These are phyloP conservation scores for Pseudocercospora cruenta DNA, from an alignment of 2,329 filamentous ascomycete genomes.

Conservation along the genomic window DNA sequence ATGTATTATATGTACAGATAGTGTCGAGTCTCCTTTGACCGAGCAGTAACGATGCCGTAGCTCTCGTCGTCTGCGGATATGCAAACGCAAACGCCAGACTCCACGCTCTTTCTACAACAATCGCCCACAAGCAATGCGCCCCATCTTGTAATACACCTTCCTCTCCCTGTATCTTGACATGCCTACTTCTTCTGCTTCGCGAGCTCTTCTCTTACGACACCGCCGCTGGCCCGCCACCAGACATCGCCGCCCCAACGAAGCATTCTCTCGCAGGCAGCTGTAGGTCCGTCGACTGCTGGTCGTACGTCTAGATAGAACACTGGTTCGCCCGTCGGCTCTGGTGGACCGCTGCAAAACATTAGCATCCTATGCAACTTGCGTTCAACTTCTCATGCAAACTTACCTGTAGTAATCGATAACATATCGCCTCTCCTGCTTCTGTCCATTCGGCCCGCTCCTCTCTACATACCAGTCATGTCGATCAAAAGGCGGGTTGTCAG, in stretches of 20 bases:
- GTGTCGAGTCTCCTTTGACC: conserved; percentile 8
- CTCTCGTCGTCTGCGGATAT: neutral
- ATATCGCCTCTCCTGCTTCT: conserved; percentile 80
- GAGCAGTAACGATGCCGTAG: conserved; percentile 4
- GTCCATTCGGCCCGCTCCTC: conserved; percentile 66
- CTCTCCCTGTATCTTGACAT: neutral
- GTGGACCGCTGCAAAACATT: conserved; percentile 78
- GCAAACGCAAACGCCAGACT: conserved; percentile 4
- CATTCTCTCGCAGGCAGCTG: conserved; percentile 76
- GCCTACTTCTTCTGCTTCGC: conserved; percentile 33
- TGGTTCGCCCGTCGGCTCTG: conserved; percentile 82
- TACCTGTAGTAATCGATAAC: conserved; percentile 65
- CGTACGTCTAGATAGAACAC: conserved; percentile 96
- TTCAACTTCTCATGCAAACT: neutral
- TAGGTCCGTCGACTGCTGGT: conserved; percentile 81
- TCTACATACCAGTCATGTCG: conserved; percentile 96
- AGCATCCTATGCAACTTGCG: neutral
- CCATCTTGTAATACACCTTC: neutral
- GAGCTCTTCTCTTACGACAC: conserved; percentile 58
- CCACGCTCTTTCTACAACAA: conserved; percentile 13
- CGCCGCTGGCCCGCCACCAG: conserved; percentile 88
- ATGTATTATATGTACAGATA: conserved; percentile 1
- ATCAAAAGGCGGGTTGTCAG: conserved; percentile 85
- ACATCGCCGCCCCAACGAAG: conserved; percentile 90
- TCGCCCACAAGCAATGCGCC: neutral